Conservation (phyloP, 805 yeast genomes). For the Pichia phayaonensis region DNA sequence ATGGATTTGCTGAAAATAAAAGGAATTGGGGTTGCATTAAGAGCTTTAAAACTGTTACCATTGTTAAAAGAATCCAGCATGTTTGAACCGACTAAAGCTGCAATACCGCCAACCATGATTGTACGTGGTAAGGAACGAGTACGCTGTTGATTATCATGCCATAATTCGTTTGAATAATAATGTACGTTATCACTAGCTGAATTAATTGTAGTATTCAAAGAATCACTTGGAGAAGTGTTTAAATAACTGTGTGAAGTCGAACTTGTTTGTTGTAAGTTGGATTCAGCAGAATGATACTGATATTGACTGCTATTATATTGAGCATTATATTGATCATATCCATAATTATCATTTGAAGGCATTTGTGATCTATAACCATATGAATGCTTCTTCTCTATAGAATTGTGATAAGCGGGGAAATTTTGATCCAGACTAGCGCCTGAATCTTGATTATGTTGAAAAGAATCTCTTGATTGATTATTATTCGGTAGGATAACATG, state of each 20-base stretch:
- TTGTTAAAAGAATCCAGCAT: constrained; percentile 13
- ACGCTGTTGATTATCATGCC: not conserved
- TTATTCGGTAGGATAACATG: not conserved
- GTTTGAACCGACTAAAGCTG: constrained; percentile 28
- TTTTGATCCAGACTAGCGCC: not conserved
- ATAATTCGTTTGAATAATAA: not conserved
- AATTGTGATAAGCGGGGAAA: not conserved
- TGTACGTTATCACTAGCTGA: not conserved
- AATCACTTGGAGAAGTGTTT: no score
- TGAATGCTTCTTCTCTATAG: not conserved
- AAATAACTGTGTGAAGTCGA: no score
- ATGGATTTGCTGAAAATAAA: constrained; percentile 2
- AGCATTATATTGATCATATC: no score
- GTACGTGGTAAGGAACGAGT: constrained; percentile 4
- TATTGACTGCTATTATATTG: not conserved
- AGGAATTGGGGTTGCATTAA: constrained; percentile 1
- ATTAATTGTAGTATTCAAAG: no score
- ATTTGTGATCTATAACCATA: not conserved
- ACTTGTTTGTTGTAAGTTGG: not conserved
- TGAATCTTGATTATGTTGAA: not conserved
- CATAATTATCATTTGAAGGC: not conserved
- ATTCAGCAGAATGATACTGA: not conserved
- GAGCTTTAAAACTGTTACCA: not conserved
- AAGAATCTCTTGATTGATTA: no score
- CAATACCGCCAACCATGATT: constrained; percentile 29